Conservation (phyloP, 2,329 filamentous ascomycete genomes). For the Neofusicoccum sp. region DNA sequence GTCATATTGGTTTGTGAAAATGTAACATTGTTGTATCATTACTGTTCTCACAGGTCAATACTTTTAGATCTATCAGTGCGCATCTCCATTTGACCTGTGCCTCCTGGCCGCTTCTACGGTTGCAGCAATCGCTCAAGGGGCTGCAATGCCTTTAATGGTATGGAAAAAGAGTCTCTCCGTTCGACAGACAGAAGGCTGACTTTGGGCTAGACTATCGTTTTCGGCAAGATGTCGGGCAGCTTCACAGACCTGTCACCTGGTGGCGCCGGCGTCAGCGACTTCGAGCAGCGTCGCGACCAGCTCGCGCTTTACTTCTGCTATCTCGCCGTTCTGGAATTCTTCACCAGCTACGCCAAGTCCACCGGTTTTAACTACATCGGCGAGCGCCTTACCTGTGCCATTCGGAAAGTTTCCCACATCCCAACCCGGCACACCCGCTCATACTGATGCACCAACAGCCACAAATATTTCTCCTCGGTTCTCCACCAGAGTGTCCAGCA, state of each 20-base stretch:
- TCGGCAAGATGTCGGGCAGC: slow-evolving; percentile 40
- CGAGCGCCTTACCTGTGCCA: slow-evolving; percentile 47
- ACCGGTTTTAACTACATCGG: slow-evolving; percentile 75
- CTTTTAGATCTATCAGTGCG: too few relatives aligned
- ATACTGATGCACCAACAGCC: slow-evolving; percentile 47
- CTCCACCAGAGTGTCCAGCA: slow-evolving; percentile 24
- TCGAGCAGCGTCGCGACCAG: slow-evolving; percentile 32
- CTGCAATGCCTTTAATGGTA: too few relatives aligned
- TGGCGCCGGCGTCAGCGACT: slow-evolving; percentile 26
- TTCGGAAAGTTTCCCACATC: slow-evolving; percentile 28
- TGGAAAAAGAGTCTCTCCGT: too few relatives aligned
- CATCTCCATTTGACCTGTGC: too few relatives aligned
- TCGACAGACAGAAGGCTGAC: too few relatives aligned
- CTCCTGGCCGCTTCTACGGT: too few relatives aligned
- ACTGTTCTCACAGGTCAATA: too few relatives aligned
- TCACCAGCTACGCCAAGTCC: slow-evolving; percentile 58
- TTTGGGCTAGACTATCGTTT: slow-evolving; percentile 30
- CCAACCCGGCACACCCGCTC: too few relatives aligned
- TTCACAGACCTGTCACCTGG: slow-evolving; percentile 29
- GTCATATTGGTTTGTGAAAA: too few relatives aligned
- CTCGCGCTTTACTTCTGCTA: slow-evolving; percentile 44
- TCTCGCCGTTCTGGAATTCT: slow-evolving; percentile 30
- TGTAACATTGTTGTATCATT: too few relatives aligned
- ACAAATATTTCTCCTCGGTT: slow-evolving; percentile 68
- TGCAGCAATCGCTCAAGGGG: too few relatives aligned